These are phyloP conservation scores for Closterium sp. DNA, from an alignment of 139 green algal species.

Conservation along the genomic window DNA sequence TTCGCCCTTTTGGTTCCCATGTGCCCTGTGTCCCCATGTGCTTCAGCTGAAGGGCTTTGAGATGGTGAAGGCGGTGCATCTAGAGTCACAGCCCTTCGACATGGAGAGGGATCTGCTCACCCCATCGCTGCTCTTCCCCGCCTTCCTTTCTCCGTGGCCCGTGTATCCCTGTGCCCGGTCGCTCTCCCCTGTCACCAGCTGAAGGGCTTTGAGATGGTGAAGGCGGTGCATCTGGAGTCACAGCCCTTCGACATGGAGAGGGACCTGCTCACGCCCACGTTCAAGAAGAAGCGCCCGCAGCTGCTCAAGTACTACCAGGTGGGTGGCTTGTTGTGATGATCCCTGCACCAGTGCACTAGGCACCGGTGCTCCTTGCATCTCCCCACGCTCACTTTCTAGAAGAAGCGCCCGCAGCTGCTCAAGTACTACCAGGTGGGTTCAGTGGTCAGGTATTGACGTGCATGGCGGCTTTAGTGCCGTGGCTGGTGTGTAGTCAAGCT, in stretches of 20 bases:
- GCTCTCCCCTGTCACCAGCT: slow-evolving; percentile 4
- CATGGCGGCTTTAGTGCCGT: no score
- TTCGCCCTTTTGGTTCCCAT: no score
- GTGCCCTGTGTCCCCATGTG: no score
- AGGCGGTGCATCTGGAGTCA: slow-evolving; percentile 67
- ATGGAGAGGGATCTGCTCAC: slow-evolving; percentile 84
- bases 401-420: no score
- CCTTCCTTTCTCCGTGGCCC: no score
- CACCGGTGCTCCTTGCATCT: no score
- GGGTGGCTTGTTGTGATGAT: no score
- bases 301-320: slow-evolving; percentile 58
- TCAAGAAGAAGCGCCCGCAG: slow-evolving; percentile 84
- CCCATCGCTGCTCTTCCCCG: slow-evolving; percentile 28
- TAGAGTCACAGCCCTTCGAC: slow-evolving; percentile 55
- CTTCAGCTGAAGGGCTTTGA: not conserved
- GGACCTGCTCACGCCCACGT: slow-evolving; percentile 76
- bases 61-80: not conserved
- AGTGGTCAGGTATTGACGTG: no score
- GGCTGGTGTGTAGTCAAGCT: not conserved
- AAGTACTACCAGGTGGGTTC: no score
- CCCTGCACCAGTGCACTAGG: no score
- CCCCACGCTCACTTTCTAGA: no score
- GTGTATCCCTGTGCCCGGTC: no score
- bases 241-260: slow-evolving; percentile 70
- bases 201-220: slow-evolving; percentile 56